phyloP scores from a whole-genome alignment of 2,329 filamentous ascomycete genomes.

The Bisporella sp. region DNA sequence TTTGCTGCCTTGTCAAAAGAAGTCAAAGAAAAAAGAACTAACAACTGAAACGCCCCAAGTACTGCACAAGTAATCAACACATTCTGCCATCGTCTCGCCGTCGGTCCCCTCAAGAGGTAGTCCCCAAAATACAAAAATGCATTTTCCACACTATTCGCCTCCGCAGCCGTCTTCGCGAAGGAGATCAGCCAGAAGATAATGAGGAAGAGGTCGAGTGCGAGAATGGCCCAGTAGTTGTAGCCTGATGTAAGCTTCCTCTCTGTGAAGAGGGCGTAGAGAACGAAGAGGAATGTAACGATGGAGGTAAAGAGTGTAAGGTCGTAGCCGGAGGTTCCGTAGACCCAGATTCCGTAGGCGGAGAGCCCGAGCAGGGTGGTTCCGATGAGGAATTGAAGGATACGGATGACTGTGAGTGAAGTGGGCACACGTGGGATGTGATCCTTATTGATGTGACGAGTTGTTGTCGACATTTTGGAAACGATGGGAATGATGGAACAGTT shows the following conservation, averaged over 20 bases:
- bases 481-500: too few relatives aligned
- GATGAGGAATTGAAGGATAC: constrained; percentile 29
- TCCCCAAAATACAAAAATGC: constrained; percentile 3
- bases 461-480: too few relatives aligned
- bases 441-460: too few relatives aligned
- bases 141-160: constrained; percentile 1
- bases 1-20: too few relatives aligned
- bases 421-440: background rate
- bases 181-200: constrained; percentile 44
- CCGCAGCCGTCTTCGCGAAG: constrained; percentile 11
- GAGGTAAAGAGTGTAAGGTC: constrained; percentile 34
- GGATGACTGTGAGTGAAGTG: constrained; percentile 3
- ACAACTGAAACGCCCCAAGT: background rate
- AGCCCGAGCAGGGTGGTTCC: constrained; percentile 40
- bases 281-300: background rate
- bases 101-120: too few relatives aligned
- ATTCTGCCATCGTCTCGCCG: background rate
- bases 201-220: constrained; percentile 44
- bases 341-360: constrained; percentile 36
- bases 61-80: background rate
- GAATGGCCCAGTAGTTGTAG: constrained; percentile 48
- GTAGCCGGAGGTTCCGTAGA: constrained; percentile 23
- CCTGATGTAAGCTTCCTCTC: constrained; percentile 17
- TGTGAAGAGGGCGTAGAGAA: constrained; percentile 37
- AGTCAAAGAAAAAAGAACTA: background rate